These are phyloP conservation scores for Gossypium thurberi DNA, from an alignment of 345 rosid genomes.

Conservation along the genomic window DNA sequence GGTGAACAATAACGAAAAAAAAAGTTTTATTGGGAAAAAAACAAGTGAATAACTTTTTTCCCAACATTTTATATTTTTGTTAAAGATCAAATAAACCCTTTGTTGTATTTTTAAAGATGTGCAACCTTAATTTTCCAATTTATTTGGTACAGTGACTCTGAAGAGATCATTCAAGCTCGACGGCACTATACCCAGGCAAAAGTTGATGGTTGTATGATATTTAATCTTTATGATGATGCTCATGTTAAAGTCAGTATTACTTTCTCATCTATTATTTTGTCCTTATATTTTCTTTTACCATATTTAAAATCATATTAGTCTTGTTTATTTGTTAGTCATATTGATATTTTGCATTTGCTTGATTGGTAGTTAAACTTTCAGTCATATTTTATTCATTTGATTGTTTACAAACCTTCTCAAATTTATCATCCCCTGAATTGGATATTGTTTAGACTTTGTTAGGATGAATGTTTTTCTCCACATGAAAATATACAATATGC, in stretches of 20 bases:
- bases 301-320: not conserved
- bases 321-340: not conserved
- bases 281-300: not conserved
- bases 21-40: too few relatives aligned
- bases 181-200: slow-evolving; percentile 38
- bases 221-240: slow-evolving; percentile 52
- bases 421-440: not conserved
- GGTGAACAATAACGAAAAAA: too few relatives aligned
- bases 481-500: not conserved
- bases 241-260: slow-evolving; percentile 42
- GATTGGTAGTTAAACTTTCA: not conserved
- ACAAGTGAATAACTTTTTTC: too few relatives aligned
- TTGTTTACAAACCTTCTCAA: not conserved
- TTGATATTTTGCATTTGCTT: not conserved
- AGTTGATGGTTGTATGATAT: slow-evolving; percentile 37
- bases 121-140: not conserved
- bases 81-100: too few relatives aligned
- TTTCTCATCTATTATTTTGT: not conserved
- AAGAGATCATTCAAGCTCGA: slow-evolving; percentile 30
- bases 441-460: not conserved
- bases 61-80: too few relatives aligned
- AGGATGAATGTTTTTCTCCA: not conserved
- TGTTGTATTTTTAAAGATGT: too few relatives aligned
- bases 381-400: not conserved
- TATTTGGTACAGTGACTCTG: slow-evolving; percentile 21